A percentile compares a stretch with the other conserved stretches of the same genome.
Conservation (phyloP, 2,329 filamentous ascomycete species). For the Huntiella decipiens region DNA sequence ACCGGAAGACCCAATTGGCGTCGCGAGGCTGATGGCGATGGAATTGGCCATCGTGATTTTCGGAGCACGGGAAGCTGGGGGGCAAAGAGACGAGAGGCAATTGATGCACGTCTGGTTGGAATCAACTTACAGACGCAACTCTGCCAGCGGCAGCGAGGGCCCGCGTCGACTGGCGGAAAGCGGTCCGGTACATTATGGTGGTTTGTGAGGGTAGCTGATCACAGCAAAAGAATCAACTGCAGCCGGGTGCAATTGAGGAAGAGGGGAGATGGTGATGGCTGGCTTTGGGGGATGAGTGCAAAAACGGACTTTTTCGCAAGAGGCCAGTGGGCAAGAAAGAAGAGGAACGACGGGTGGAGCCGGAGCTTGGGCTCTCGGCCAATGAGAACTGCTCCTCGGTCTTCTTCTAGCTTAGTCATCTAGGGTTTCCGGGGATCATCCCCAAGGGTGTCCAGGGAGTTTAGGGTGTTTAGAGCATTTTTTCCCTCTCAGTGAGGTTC, state of each 20-base stretch:
- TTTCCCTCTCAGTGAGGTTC: conserved; percentile 4
- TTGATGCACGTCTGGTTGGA: conserved; percentile 18
- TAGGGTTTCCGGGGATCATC: neutral
- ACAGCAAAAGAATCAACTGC: conserved; percentile 40
- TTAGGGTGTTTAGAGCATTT: conserved; percentile 6
- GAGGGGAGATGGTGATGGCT: conserved; percentile 17
- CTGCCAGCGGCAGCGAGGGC: conserved; percentile 81
- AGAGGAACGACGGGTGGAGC: conserved; percentile 12
- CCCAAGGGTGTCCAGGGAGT: neutral
- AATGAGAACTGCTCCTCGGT: conserved; percentile 8
- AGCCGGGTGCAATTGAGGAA: conserved; percentile 37
- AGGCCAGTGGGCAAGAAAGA: conserved; percentile 12
- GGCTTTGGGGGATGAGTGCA: conserved; percentile 13
- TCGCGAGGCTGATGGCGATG: conserved; percentile 22
- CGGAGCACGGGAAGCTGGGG: conserved; percentile 9
- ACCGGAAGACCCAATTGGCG: conserved; percentile 5
- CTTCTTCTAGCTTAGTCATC: conserved; percentile 11
- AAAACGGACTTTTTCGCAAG: conserved; percentile 12
- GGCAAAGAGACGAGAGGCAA: neutral
- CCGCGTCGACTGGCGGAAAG: conserved; percentile 91
- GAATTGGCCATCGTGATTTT: conserved; percentile 23
- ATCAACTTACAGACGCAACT: conserved; percentile 75
- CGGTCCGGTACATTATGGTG: conserved; percentile 83
- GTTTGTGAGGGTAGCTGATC: conserved; percentile 12
- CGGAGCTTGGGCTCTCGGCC: conserved; percentile 9